Evolutionary conservation across 257 asterid species (phyloP).

Genomic region (Catharanthus roseus): DNA sequence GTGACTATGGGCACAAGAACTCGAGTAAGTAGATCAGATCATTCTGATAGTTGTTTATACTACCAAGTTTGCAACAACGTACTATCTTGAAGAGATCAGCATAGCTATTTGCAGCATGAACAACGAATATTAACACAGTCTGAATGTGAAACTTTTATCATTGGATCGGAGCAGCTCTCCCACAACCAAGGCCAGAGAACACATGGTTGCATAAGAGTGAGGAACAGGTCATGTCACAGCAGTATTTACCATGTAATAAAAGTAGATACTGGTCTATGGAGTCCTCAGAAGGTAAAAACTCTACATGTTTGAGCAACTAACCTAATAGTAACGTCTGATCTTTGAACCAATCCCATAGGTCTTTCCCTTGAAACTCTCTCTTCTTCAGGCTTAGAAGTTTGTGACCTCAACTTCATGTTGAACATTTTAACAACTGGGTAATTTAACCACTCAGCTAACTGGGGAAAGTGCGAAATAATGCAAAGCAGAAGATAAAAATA

Average conservation of each 20-base stretch:
- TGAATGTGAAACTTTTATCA: too few relatives aligned
- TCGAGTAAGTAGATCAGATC: too few relatives aligned
- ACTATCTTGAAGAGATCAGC: too few relatives aligned
- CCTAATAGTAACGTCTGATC: not conserved
- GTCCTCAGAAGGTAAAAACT: too few relatives aligned
- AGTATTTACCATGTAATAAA: not conserved
- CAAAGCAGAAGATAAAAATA: not conserved
- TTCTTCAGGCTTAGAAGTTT: not conserved
- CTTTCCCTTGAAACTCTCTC: not conserved
- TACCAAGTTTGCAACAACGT: too few relatives aligned
- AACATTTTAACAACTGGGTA: not conserved
- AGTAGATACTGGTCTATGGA: too few relatives aligned
- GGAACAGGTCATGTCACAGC: not conserved
- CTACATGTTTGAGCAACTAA: not conserved
- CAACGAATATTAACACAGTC: not conserved
- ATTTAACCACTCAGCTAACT: not conserved
- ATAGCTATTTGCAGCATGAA: too few relatives aligned
- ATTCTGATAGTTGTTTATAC: too few relatives aligned
- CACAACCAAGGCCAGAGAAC: not conserved
- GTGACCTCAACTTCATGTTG: not conserved
- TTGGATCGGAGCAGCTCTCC: too few relatives aligned
- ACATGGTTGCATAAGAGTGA: not conserved
- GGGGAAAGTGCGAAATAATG: not conserved
- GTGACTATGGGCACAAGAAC: too few relatives aligned
- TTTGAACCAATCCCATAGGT: not conserved